A percentile compares a stretch with the other conserved stretches of the same genome.
Evolutionary conservation across 2,329 filamentous ascomycete species (phyloP).

Genomic region (Boeremia lycopersici): DNA sequence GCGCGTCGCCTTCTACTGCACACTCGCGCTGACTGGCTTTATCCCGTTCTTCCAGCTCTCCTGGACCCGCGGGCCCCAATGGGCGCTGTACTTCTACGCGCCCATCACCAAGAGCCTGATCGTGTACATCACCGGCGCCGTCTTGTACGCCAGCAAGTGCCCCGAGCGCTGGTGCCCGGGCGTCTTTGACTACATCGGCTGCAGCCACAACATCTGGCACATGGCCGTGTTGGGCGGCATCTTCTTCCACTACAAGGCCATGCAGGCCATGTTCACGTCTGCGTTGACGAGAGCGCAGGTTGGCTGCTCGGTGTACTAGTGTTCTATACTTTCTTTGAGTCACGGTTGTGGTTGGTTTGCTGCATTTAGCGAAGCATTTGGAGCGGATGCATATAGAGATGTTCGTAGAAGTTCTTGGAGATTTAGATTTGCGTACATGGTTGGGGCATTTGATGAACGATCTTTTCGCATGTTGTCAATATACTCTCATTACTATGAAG

Average conservation of each 20-base stretch:
- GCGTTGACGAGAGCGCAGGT: conserved; percentile 49
- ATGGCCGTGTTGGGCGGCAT: conserved; percentile 92
- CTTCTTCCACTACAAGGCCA: conserved; percentile 93
- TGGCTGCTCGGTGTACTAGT: conserved; percentile 42
- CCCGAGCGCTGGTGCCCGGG: conserved; percentile 94
- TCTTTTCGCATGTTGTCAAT: not conserved
- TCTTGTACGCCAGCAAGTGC: conserved; percentile 88
- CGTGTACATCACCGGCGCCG: conserved; percentile 84
- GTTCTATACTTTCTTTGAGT: not conserved
- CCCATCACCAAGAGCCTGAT: conserved; percentile 82
- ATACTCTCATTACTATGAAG: not conserved
- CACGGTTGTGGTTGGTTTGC: conserved; percentile 2
- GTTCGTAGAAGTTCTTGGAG: not conserved
- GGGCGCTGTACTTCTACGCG: conserved; percentile 88
- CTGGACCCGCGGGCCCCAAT: conserved; percentile 75
- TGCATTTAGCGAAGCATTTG: conserved; percentile 18
- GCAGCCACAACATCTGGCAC: conserved; percentile 98
- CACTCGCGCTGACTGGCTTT: conserved; percentile 85
- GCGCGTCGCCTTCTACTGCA: conserved; percentile 88
- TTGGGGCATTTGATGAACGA: conserved; percentile 1
- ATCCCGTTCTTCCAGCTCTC: conserved; percentile 85
- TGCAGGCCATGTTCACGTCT: conserved; percentile 88
- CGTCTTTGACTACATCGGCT: conserved; percentile 92
- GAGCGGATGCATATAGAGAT: conserved; percentile 17
- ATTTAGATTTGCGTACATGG: not conserved